Base-by-base conservation (phyloP, 495 filamentous ascomycete genomes). In the Hypoxylon perforatum region DNA sequence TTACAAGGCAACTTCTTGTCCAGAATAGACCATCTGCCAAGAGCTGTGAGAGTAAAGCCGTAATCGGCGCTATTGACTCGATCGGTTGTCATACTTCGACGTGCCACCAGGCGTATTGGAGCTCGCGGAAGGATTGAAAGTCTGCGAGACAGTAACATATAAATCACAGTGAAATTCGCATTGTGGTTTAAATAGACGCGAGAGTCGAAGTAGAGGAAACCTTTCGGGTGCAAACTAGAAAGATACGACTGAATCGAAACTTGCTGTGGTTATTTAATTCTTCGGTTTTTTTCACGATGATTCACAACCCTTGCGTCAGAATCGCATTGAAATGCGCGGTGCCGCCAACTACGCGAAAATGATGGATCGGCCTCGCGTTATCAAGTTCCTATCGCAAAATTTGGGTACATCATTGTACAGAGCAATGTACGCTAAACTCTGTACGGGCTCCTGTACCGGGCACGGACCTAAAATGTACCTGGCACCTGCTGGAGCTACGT, bases 11-110 rank as follows among this genome's bases (percentile, higher is more conserved):
- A 82, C 61, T 90, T 86, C 72, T 86, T 88, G 68, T 88, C 84
- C 47, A 85, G 77, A 60, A 92, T 86, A 11, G 92, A 95, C 93
- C 93, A 97, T 68, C 93, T 80, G 71, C 87, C 87, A 46, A 96
- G 80, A 35, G 87, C 86, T 10, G 92, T 96, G 59, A 90, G 71
- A 1, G 92, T 95, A 67, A 87, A 12, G 68, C 63, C 65, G 66
- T 61, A 52, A 12, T 61, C 28, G 45, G 62, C 46, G 25, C 50
- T 60, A 41, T 49, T 63, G 33, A 54, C 48, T 49, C 55, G 65
- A 33, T 67, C 39, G 47, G 45, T 47, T 21, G 52, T 55, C 66
- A 69, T 69, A 0, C 1, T 64, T 42, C 10, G 33, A 36, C 21
- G 18, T 57, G 44, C 14, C 10, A 57, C 39, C 39, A 17, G 51